A percentile compares a stretch with the other conserved stretches of the same genome.
Evolutionary conservation across 805 yeast genomes (phyloP).

Genomic region (Candida verbasci): DNA sequence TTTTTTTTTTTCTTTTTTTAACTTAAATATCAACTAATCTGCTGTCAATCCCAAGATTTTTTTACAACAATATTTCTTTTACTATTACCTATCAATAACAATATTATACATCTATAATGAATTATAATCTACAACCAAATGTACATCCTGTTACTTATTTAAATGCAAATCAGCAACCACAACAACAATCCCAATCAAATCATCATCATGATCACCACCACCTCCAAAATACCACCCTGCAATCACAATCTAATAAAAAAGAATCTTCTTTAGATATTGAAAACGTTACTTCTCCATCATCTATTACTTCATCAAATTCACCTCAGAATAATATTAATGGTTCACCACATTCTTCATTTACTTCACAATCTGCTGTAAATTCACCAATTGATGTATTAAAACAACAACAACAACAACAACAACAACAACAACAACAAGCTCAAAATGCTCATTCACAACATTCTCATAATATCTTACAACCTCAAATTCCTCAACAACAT

Average conservation of each 20-base stretch:
- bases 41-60: neutral
- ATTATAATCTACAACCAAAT: slow-evolving; percentile 40
- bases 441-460: neutral
- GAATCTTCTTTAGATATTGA: slow-evolving; percentile 23
- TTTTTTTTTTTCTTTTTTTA: neutral
- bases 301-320: slow-evolving; percentile 14
- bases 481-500: slow-evolving; percentile 1
- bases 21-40: slow-evolving; percentile 2
- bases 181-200: neutral
- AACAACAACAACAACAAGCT: slow-evolving; percentile 1
- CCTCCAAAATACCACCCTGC: neutral
- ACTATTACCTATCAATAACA: neutral
- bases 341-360: slow-evolving; percentile 34
- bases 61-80: neutral
- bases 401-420: slow-evolving; percentile 5
- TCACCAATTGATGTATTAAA: slow-evolving; percentile 23
- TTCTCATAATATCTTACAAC: neutral
- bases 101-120: slow-evolving; percentile 16
- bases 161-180: slow-evolving; percentile 23
- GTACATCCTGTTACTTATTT: slow-evolving; percentile 41
- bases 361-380: slow-evolving; percentile 33
- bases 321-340: slow-evolving; percentile 18
- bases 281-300: slow-evolving; percentile 17
- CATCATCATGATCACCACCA: too few species aligned
- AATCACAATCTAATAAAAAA: slow-evolving; percentile 1